Base-by-base conservation (phyloP, 1,284 basidiomycete species). In the Cryptococcus sp. region DNA sequence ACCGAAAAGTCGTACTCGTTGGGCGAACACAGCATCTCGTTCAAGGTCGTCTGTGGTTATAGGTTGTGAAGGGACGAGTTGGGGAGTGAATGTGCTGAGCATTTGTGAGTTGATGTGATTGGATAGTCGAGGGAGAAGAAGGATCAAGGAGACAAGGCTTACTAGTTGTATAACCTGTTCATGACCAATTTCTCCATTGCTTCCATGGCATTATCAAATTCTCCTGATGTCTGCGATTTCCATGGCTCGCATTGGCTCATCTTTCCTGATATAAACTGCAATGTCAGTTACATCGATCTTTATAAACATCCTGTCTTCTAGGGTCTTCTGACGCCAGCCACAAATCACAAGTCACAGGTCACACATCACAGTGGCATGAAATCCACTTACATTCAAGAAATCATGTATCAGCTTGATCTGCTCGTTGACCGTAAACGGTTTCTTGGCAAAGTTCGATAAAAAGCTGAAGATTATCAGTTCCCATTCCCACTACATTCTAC, bases 101-200 rank as follows among this genome's bases (percentile, higher is more conserved):
- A 41, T 51, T 50, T 62, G 52, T 50, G 32, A 41, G 47, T 44
- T 49, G 53, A 44, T n/a, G 32, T 33, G 14, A 48, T 34, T 5
- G 32, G 10, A 32, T 46, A 41, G 44, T 62, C 61, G 59, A 38
- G 13, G 13, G n/a, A 46, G 5, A 10, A 35, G 47, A 10, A 3
- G 14, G 11, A 46, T 10, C 11, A 30, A 6, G 15, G 3, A 23
- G 14, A 80, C 23, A 23, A 23, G 23, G 23, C 86, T 66, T 66
- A 91, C 90, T 87, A 92, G 63, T 90, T 91, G 76, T 96, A 98
- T 53, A 98, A 79, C 49, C 94, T 82, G 68, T 98, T 99, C 96
- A 98, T 98, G 65, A 98, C 92, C 8, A 98, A 83, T 77, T 98
- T 98, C 81, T 98, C 95, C 91, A 98, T 98, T 51, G 93, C 94